Conservation (phyloP, 108 stramenopile species). For the Pseudonitzschia multistriata region DNA sequence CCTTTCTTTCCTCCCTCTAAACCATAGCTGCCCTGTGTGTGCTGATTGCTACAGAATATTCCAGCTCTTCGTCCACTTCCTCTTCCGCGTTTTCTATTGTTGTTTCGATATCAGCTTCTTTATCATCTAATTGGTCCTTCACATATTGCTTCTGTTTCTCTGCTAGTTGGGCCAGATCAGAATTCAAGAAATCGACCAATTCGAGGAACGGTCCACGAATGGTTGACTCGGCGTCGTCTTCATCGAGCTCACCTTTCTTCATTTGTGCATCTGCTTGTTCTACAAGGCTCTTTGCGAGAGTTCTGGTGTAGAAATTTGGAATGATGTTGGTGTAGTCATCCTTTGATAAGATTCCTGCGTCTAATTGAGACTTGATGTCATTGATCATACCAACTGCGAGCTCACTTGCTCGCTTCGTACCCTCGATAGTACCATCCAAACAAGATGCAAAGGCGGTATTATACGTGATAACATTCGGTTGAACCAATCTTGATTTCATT, state of each 20-base stretch:
- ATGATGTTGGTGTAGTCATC: constrained; percentile 62
- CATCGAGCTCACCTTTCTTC: constrained; percentile 72
- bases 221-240: constrained; percentile 67
- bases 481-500: constrained; percentile 73
- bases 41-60: constrained; percentile 39
- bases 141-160: constrained; percentile 25
- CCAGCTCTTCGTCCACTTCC: constrained; percentile 45
- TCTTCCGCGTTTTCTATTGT: constrained; percentile 4
- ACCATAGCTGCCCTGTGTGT: constrained; percentile 45
- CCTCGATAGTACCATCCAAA: constrained; percentile 74
- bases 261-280: constrained; percentile 75
- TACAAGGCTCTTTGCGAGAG: constrained; percentile 63
- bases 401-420: constrained; percentile 60
- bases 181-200: constrained; percentile 72
- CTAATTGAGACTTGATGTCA: constrained; percentile 60
- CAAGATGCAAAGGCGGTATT: constrained; percentile 86
- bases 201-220: constrained; percentile 61
- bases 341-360: constrained; percentile 41
- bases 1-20: constrained; percentile 6
- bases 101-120: constrained; percentile 18
- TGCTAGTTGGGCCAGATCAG: constrained; percentile 33
- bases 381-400: constrained; percentile 73
- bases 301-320: constrained; percentile 75
- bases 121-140: constrained; percentile 1
- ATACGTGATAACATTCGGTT: constrained; percentile 83